Evolutionary conservation across 768 basidiomycete genomes (phyloP), one percentile per base, ranked within the genome.

Genomic region (Pleurotus tuoliensis): DNA sequence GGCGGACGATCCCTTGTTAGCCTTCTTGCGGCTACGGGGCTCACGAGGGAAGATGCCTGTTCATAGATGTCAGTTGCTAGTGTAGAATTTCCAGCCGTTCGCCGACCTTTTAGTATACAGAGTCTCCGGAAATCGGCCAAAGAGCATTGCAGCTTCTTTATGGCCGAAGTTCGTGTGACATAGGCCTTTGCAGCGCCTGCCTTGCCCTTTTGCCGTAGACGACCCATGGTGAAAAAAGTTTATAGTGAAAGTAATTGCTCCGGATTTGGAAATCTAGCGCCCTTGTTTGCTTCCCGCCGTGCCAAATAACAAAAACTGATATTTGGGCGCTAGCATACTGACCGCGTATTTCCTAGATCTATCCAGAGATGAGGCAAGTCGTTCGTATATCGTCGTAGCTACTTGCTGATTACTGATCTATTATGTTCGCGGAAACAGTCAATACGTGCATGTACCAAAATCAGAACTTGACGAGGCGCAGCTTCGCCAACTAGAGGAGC

Each of bases 381-480:
- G 27, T 25, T 13, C 41, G 45, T 46, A n/a, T 46, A 20, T 25
- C 38, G 15, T 24, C 18, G 16, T 24, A 15, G 25, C 15, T 39
- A n/a, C 15, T 11, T 27, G n/a, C 15, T 37, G 34, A 34, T 52
- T 50, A 47, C 50, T 25, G 37, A 13, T 37, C 3, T 39, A 27
- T 38, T 52, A 55, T 39, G 48, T 59, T 64, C 48, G 15, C 18
- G 41, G 47, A 58, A 57, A 3, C 67, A 98, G 95, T 80, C 94
- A 98, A 83, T 97, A 94, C 76, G 91, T 92, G 59, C 92, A 95
- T 70, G 88, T 94, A 57, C 92, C 94, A 55, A 97, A 95, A 71
- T 97, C 95, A 41, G 97, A 98, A 76, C 81, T 98, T 56, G 94
- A 98, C 69, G 97, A 98, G 72, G 92, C 93, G 8, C 94, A 98